Evolutionary conservation across 2,329 filamentous ascomycete species (phyloP).

Genomic region (Balansia obtecta): DNA sequence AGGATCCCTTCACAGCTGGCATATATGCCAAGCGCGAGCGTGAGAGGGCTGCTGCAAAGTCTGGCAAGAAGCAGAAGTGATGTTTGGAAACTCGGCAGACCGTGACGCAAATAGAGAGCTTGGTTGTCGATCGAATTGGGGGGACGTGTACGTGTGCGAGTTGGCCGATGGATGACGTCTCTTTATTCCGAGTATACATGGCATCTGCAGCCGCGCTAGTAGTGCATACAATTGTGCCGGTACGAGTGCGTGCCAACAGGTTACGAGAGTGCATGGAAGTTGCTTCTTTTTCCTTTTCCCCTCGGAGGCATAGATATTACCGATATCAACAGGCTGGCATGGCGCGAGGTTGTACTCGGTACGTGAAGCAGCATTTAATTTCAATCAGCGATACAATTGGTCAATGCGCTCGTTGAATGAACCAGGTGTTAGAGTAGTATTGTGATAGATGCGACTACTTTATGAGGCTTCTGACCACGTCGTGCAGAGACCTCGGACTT

Average conservation of each 20-base stretch:
- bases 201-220: not conserved
- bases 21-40: conserved; percentile 83
- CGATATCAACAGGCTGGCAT: conserved; percentile 6
- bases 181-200: not conserved
- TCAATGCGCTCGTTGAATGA: not conserved
- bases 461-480: too few relatives aligned
- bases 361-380: not conserved
- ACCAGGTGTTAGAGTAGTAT: too few relatives aligned
- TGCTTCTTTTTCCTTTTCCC: not conserved
- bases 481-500: too few relatives aligned
- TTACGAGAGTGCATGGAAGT: not conserved
- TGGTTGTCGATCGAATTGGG: not conserved
- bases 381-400: not conserved
- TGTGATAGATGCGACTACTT: too few relatives aligned
- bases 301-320: not conserved
- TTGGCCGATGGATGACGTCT: too few relatives aligned
- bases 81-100: not conserved
- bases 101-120: not conserved
- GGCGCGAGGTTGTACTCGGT: not conserved
- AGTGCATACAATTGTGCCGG: too few relatives aligned
- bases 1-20: conserved; percentile 86
- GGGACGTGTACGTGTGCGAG: not conserved
- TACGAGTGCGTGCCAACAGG: conserved; percentile 7
- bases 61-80: conserved; percentile 41
- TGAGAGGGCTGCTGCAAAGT: conserved; percentile 34